Evolutionary conservation across 345 rosid genomes (phyloP), one percentile per base, ranked within the genome.

Genomic region (Bruguiera sexangula): DNA sequence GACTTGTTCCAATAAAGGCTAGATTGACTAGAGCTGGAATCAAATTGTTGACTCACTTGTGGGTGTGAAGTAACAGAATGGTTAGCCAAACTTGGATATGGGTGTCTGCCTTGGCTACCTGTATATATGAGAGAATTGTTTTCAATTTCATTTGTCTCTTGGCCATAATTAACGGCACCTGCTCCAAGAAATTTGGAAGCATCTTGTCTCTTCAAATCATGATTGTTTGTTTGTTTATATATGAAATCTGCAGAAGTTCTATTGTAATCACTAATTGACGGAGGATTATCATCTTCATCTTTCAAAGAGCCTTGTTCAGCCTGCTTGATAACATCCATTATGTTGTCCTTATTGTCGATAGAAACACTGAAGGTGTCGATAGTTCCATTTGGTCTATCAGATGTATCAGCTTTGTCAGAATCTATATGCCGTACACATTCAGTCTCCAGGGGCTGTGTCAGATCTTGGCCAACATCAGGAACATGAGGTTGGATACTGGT

Each of bases 381-480:
- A 26, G 67, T 50, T 72, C 70, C 66, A 62, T 58, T 78, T 48
- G 85, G 76, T 53, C 76, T 75, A 75, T 74, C 68, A 59, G 89
- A 84, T 36, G 73, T 78, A 74, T 69, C 83, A 75, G 72, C 83
- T 73, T 84, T 93, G 81, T 84, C 84, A 24, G 88, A 81, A 75
- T 79, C 86, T 46, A 77, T 46, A 60, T 76, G 56, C 57, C 63
- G 78, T 60, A 26, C 76, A 11, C 61, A 66, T 57, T 82, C 87
- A 53, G 65, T 50, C 77, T 81, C 87, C 48, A 65, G 66, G 73
- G 71, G 80, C 58, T 65, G 72, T 74, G 72, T 83, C 62, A 83
- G 78, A 62, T 68, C 73, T 67, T 67, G 36, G 63, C 36, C 71
- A 60, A 64, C 73, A 70, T 82, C 85, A 68, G 85, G 74, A 84